phyloP scores from a whole-genome alignment of 2,329 filamentous ascomycete genomes.

The Huntiella omanensis region DNA sequence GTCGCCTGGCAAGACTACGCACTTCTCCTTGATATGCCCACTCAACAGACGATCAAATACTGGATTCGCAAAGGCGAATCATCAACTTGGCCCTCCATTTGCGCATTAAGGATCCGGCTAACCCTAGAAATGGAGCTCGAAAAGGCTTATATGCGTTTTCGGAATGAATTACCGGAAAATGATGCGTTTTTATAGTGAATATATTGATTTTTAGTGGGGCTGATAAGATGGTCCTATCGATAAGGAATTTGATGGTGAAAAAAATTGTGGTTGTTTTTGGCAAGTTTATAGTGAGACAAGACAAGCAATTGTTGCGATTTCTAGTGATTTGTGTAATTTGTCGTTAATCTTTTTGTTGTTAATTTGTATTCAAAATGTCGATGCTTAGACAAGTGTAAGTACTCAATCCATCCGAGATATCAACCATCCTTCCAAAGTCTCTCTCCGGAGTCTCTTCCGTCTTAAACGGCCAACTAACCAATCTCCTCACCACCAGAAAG shows the following conservation, averaged over 20 bases:
- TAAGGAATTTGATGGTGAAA: slow-evolving; percentile 7
- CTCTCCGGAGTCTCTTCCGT: background rate
- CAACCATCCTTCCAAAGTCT: background rate
- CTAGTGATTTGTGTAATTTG: slow-evolving; percentile 1
- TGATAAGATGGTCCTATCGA: slow-evolving; percentile 11
- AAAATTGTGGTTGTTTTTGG: slow-evolving; percentile 7
- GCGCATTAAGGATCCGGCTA: slow-evolving; percentile 63
- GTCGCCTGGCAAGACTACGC: slow-evolving; percentile 55
- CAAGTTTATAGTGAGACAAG: background rate
- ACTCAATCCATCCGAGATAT: background rate
- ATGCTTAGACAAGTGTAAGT: slow-evolving; percentile 12
- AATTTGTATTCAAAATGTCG: slow-evolving; percentile 8
- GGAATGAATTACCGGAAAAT: slow-evolving; percentile 23
- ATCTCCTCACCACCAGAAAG: slow-evolving; percentile 24
- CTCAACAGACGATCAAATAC: slow-evolving; percentile 53
- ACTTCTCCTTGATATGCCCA: slow-evolving; percentile 67
- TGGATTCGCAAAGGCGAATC: slow-evolving; percentile 75
- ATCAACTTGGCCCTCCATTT: slow-evolving; percentile 80
- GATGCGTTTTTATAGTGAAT: slow-evolving; percentile 9
- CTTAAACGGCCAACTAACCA: background rate
- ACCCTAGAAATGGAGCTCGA: slow-evolving; percentile 79
- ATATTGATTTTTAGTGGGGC: slow-evolving; percentile 1
- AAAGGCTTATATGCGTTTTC: slow-evolving; percentile 61
- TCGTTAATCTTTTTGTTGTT: slow-evolving; percentile 1
- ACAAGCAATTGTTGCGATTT: background rate